Evolutionary conservation across 2,329 filamentous ascomycete species (phyloP).

Genomic region (Microcyclospora pomicola): DNA sequence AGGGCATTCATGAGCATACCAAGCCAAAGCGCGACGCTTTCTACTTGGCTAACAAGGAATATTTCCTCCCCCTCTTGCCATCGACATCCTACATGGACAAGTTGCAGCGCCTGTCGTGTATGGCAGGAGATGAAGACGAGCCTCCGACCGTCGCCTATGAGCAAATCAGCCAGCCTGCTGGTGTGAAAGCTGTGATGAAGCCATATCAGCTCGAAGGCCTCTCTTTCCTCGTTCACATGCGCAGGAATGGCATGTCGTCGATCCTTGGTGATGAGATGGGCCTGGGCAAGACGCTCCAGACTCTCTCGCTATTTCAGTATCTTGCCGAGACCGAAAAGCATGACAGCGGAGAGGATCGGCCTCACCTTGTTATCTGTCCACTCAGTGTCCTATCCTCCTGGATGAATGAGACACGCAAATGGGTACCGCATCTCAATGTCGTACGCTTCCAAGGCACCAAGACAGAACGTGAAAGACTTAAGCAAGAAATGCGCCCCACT

Average conservation of each 20-base stretch:
- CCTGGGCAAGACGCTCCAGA: slow-evolving; percentile 38
- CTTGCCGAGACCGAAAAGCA: slow-evolving; percentile 28
- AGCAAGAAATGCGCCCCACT: slow-evolving; percentile 16
- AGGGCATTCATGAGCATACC: slow-evolving; percentile 28
- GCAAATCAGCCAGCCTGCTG: slow-evolving; percentile 27
- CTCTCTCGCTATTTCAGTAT: slow-evolving; percentile 36
- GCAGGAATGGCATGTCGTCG: slow-evolving; percentile 31
- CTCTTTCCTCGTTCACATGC: slow-evolving; percentile 35
- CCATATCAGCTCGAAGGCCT: slow-evolving; percentile 38
- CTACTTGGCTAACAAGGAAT: slow-evolving; percentile 30
- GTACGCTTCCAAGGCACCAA: slow-evolving; percentile 35
- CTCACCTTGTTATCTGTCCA: slow-evolving; percentile 37
- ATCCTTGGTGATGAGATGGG: slow-evolving; percentile 40
- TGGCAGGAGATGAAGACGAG: slow-evolving; percentile 2
- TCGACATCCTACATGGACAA: slow-evolving; percentile 30
- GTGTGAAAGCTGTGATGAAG: slow-evolving; percentile 38
- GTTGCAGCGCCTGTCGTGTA: slow-evolving; percentile 14
- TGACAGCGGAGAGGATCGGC: slow-evolving; percentile 26
- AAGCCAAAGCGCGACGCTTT: slow-evolving; percentile 34
- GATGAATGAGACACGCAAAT: slow-evolving; percentile 34
- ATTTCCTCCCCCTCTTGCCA: slow-evolving; percentile 35
- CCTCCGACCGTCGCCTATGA: slow-evolving; percentile 25
- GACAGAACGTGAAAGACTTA: slow-evolving; percentile 31
- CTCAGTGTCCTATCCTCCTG: slow-evolving; percentile 38
- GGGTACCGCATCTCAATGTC: slow-evolving; percentile 34